A percentile compares a stretch with the other conserved stretches of the same genome.
Conservation (phyloP, 495 filamentous ascomycete genomes). For the Margaritispora aquatica region DNA sequence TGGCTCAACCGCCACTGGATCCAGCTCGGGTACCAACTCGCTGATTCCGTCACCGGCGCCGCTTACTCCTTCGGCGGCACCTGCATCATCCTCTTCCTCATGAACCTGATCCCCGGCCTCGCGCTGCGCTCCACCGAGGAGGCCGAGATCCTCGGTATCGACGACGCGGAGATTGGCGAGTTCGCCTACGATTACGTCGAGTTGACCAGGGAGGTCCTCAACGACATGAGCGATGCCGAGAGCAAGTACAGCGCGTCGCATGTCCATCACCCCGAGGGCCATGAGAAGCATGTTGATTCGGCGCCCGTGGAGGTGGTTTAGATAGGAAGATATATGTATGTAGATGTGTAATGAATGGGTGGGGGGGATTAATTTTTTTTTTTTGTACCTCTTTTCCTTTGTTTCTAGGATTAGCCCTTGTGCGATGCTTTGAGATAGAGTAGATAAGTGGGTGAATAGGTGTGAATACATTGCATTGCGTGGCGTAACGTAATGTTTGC, state of each 20-base stretch:
- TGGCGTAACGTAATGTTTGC: no score
- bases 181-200: conserved; percentile 99
- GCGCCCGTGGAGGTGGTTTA: not conserved
- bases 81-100: conserved; percentile 77
- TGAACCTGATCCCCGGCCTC: conserved; percentile 85
- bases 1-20: conserved; percentile 90
- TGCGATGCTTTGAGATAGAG: no score
- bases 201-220: conserved; percentile 59
- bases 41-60: conserved; percentile 76
- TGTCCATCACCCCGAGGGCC: not conserved
- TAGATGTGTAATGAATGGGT: not conserved
- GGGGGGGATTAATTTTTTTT: not conserved
- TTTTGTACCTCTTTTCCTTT: not conserved
- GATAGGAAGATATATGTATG: not conserved
- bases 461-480: no score
- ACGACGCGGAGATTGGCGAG: conserved; percentile 94
- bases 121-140: conserved; percentile 74
- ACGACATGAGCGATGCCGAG: conserved; percentile 2
- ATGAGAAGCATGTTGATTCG: not conserved
- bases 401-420: not conserved
- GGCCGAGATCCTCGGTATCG: conserved; percentile 84
- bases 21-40: conserved; percentile 82
- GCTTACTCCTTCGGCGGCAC: conserved; percentile 84
- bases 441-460: no score
- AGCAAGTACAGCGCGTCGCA: not conserved